Base-by-base conservation (phyloP, 2,329 filamentous ascomycete genomes). In the Penicillium decumbens region DNA sequence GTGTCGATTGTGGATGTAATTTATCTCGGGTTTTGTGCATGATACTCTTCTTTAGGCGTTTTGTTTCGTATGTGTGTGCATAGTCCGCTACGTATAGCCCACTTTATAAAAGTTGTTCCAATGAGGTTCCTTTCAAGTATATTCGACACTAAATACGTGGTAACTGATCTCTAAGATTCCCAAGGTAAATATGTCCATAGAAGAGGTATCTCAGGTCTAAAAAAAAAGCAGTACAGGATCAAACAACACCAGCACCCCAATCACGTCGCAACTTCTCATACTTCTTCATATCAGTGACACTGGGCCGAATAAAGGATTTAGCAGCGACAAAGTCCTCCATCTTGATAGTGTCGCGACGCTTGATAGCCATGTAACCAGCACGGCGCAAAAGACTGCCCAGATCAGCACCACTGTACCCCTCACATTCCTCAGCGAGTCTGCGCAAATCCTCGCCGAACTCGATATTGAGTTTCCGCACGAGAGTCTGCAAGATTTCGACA, bases 1-100 rank as follows among this genome's bases (percentile, higher is more conserved):
- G 12, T 88, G 89, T 72, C 84, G 92, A 63, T 73, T 98, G 67
- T 98, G 92, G 92, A 88, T 84, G 67, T 87, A 68, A 65, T 63
- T 48, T 28, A 41, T 45, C 53, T 25, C 41, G 45, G 38, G 40
- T 55, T 43, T 43, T 57, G 51, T 60, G 55, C 57, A 59, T 58
- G 59, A 58, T 58, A 52, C 47, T 56, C 45, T 52, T 57, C 45
- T 45, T 10, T 37, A 45, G 56, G 49, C 53, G 52, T 57, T 58
- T 51, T 48, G 52, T 35, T 43, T 42, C 12, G 38, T 46, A 39
- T 59, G 48, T 49, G 41, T 47, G 46, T 55, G 50, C 43, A 47
- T 56, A 45, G 56, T 63, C 12, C 33, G 10, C 32, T 59, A 59
- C 66, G 58, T 68, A 66, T 66, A 60, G 53, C 54, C 27, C 49